Percentiles rank a stretch among this genome's conserved stretches.
These are phyloP conservation scores for Rhododendron simsii DNA, from an alignment of 148 eudicot species.

Conservation along the genomic window DNA sequence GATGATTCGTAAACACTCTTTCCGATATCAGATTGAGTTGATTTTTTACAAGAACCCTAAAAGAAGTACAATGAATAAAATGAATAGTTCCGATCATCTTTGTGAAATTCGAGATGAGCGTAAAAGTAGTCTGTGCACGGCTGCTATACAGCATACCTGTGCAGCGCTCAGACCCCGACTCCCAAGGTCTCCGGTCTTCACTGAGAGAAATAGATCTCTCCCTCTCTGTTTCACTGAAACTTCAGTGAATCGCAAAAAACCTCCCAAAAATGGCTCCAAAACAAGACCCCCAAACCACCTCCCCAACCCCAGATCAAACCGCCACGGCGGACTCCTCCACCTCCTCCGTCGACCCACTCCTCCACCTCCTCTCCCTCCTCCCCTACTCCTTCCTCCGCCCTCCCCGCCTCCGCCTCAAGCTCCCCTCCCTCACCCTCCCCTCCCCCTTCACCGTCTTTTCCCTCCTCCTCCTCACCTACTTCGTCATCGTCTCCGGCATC, in stretches of 20 bases:
- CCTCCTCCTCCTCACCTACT: conserved; percentile 83
- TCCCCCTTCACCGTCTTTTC: conserved; percentile 60
- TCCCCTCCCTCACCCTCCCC: conserved; percentile 70
- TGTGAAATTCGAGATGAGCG: too few species aligned
- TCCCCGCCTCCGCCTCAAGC: conserved; percentile 74
- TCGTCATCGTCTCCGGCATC: conserved; percentile 85
- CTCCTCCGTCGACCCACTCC: conserved; percentile 44
- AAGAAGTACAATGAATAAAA: too few species aligned
- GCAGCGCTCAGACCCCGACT: too few species aligned
- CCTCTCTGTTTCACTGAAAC: neutral
- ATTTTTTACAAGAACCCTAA: too few species aligned
- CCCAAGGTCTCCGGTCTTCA: too few species aligned
- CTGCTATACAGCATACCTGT: too few species aligned
- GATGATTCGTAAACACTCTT: too few species aligned
- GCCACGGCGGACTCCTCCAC: neutral
- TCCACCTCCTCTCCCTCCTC: conserved; percentile 42
- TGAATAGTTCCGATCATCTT: too few species aligned
- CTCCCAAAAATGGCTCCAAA: conserved; percentile 10
- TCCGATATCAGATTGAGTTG: too few species aligned
- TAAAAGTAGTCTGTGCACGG: too few species aligned
- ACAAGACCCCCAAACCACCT: conserved; percentile 13
- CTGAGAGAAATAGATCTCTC: neutral
- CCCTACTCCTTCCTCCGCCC: conserved; percentile 64
- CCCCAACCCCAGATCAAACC: neutral
- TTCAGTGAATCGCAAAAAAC: neutral